Evolutionary conservation across 345 rosid genomes (phyloP).

Genomic region (Eucalyptus camaldulensis): DNA sequence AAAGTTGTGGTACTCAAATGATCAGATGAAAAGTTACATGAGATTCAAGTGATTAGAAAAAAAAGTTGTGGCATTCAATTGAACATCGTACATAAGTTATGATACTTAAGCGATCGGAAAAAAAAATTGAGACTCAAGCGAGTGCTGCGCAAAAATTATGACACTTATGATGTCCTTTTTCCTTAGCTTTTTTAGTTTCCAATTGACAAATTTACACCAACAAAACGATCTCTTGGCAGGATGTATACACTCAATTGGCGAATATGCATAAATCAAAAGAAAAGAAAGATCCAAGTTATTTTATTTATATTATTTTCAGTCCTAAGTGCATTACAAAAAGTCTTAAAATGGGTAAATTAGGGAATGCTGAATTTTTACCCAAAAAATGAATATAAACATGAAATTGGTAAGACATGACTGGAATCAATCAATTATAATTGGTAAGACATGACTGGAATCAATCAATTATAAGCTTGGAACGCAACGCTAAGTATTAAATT

Average conservation of each 20-base stretch:
- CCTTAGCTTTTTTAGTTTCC: not conserved
- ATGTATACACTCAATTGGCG: not conserved
- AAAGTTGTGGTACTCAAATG: not conserved
- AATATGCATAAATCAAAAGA: not conserved
- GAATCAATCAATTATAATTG: not conserved
- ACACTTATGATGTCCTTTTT: too few species aligned
- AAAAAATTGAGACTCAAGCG: not conserved
- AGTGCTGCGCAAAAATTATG: rapidly evolving
- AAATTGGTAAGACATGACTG: not conserved
- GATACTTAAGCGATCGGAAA: not conserved
- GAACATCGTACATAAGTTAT: not conserved
- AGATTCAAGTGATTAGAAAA: too few species aligned
- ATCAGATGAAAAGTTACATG: too few species aligned
- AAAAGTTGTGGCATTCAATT: not conserved
- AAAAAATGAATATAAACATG: not conserved
- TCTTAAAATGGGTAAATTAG: not conserved
- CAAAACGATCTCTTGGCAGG: not conserved
- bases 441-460: not conserved
- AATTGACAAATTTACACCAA: not conserved
- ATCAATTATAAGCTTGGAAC: not conserved
- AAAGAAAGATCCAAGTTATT: too few species aligned
- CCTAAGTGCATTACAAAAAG: too few species aligned
- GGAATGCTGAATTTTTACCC: not conserved
- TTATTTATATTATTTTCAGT: too few species aligned
- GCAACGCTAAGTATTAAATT: not conserved